Evolutionary conservation across 345 rosid species (phyloP), one percentile per base, ranked within the genome.

Genomic region (Lagerstroemia speciosa): DNA sequence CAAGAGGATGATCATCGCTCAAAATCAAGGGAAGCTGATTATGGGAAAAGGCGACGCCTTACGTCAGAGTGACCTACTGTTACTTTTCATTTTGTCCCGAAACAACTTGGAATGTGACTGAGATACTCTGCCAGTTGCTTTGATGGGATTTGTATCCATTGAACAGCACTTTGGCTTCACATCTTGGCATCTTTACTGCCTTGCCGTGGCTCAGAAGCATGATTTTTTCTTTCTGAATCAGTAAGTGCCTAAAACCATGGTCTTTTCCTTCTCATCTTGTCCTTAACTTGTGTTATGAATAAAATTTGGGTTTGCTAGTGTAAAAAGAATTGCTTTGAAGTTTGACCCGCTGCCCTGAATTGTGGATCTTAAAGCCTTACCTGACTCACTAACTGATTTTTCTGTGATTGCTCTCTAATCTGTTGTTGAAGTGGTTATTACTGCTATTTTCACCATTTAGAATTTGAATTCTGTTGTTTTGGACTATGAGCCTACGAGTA

Each of bases 21-120:
- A 33, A 82, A 85, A 69, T 87, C 91, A 68, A 85, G 91, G 72
- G 93, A 87, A 71, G 83, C 84, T 77, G 91, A 89, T 74, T 87
- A 87, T 86, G 91, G 89, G 62, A 89, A 89, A 82, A 87, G 96
- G 75, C 83, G 96, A 48, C 81, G 90, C 68, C 88, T 84, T 66
- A 77, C 85, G 8, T 78, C 85, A 2, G 92, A 89, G 68, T 89
- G 73, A 77, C 37, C 27, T 20, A n/a, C 29, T 63, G 48, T 14
- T 29, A 19, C 64, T 27, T 20, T 62, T 53, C 38, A 6, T n/a
- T 32, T 52, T 34, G 62, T 29, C 38, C 52, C 38, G n/a, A n/a
- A n/a, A n/a, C n/a, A 3, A 45, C 2, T 63, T 17, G 43, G 6
- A 32, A 20, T 63, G 11, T 7, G 30, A 26, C n/a, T 8, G 29